Evolutionary conservation across 495 filamentous ascomycete genomes (phyloP).

Genomic region (Apiosordaria backusii): DNA sequence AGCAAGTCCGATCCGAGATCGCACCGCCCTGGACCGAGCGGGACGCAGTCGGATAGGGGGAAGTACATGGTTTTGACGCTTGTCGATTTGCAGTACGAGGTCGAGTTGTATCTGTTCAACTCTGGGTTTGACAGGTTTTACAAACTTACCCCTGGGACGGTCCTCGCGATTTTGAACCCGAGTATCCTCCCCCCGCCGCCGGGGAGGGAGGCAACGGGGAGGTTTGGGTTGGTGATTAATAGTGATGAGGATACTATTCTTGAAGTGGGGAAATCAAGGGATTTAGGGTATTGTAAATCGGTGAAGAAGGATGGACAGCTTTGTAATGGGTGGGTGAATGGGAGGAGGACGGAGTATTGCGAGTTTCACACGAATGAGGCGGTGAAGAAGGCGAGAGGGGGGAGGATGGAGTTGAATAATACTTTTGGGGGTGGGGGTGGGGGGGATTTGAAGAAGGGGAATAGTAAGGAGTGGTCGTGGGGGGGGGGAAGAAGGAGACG

Average conservation of each 20-base stretch:
- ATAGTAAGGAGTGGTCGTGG: constrained; percentile 22
- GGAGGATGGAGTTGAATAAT: constrained; percentile 76
- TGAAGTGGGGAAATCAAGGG: constrained; percentile 79
- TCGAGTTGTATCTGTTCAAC: constrained; percentile 90
- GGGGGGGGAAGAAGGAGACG: constrained; percentile 26
- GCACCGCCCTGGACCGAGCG: constrained; percentile 58
- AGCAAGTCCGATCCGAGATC: constrained; percentile 77
- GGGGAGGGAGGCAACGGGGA: constrained; percentile 66
- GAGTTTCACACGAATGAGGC: constrained; percentile 85
- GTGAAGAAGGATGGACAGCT: constrained; percentile 77
- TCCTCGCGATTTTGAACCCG: constrained; percentile 93
- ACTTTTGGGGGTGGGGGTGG: constrained; percentile 48
- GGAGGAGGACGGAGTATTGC: constrained; percentile 82
- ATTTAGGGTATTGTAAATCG: constrained; percentile 85
- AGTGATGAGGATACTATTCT: constrained; percentile 83
- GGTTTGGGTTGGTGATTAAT: constrained; percentile 78
- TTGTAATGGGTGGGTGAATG: constrained; percentile 84
- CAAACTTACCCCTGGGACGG: constrained; percentile 78
- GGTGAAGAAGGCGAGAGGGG: constrained; percentile 63
- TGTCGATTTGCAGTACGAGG: constrained; percentile 83
- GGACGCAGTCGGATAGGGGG: constrained; percentile 50
- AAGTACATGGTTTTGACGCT: constrained; percentile 92
- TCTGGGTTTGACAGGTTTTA: constrained; percentile 87
- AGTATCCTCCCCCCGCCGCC: constrained; percentile 80
- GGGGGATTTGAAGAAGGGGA: constrained; percentile 36